phyloP scores from a whole-genome alignment of 2,329 filamentous ascomycete genomes.

The Colletotrichum liaoningense region DNA sequence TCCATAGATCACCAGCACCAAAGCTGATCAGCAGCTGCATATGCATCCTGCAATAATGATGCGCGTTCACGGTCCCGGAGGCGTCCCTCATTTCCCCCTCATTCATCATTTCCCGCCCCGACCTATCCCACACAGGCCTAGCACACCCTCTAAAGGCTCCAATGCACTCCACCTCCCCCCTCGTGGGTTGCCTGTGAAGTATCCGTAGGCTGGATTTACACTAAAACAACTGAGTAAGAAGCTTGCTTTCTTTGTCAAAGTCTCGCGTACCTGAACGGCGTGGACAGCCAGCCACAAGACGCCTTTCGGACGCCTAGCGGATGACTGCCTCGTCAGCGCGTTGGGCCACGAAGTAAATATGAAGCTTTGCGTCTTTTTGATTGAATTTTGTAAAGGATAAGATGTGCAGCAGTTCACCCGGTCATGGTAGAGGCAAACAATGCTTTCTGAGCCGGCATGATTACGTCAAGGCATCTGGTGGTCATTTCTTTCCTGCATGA shows the following conservation, averaged over 20 bases:
- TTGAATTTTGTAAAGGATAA: not conserved
- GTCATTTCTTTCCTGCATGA: not conserved
- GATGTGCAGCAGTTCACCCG: not conserved
- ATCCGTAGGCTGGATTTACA: too few species aligned
- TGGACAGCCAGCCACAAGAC: conserved; percentile 5
- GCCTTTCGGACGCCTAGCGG: not conserved
- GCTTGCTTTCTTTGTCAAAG: not conserved
- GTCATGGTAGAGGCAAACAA: not conserved
- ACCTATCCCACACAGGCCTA: conserved; percentile 9
- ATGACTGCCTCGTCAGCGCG: not conserved
- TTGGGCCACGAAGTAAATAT: not conserved
- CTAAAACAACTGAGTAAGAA: not conserved
- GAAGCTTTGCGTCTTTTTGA: not conserved
- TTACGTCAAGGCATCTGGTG: not conserved
- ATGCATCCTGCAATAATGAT: conserved; percentile 1
- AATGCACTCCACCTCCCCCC: not conserved
- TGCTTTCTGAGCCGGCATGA: not conserved
- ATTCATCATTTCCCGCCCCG: conserved; percentile 15
- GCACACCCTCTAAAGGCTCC: not conserved
- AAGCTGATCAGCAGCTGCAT: not conserved
- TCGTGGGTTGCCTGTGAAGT: too few species aligned
- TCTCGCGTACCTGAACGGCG: not conserved
- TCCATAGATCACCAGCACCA: not conserved
- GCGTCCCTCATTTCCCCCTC: conserved; percentile 29
- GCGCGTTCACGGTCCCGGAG: not conserved